These are phyloP conservation scores for Cladosporium sp. DNA, from an alignment of 2,329 filamentous ascomycete species.

Conservation along the genomic window DNA sequence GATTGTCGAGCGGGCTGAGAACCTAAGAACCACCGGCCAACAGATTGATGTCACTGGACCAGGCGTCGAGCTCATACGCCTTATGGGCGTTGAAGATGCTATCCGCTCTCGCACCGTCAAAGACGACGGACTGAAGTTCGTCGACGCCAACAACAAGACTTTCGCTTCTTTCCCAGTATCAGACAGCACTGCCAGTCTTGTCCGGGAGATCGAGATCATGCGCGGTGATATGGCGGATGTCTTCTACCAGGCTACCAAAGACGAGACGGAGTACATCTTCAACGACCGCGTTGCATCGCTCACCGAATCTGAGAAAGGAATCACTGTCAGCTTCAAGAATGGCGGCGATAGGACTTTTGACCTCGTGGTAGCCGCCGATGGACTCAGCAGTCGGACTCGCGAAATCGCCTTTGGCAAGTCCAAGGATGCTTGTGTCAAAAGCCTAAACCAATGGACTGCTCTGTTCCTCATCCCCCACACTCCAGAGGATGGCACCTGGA, in stretches of 20 bases:
- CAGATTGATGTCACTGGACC: conserved; percentile 39
- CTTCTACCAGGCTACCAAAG: conserved; percentile 28
- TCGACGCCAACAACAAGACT: conserved; percentile 29
- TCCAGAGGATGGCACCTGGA: conserved; percentile 33
- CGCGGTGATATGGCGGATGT: conserved; percentile 33
- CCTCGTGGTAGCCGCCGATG: conserved; percentile 39
- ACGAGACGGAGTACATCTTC: conserved; percentile 35
- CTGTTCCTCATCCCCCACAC: conserved; percentile 36
- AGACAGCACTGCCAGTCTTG: conserved; percentile 32
- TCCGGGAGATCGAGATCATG: conserved; percentile 39
- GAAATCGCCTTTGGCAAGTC: conserved; percentile 32
- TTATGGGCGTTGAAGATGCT: conserved; percentile 35
- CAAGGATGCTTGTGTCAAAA: conserved; percentile 26
- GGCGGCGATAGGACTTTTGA: conserved; percentile 27
- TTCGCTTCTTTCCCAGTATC: conserved; percentile 30
- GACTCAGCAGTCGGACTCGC: conserved; percentile 35
- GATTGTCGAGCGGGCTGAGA: conserved; percentile 33
- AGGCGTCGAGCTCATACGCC: conserved; percentile 33
- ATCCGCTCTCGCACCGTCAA: conserved; percentile 31
- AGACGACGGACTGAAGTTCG: conserved; percentile 36
- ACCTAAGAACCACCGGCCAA: conserved; percentile 31
- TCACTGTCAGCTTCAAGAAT: conserved; percentile 34
- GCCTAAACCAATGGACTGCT: conserved; percentile 34
- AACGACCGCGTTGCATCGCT: conserved; percentile 31
- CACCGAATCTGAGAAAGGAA: conserved; percentile 30